phyloP scores from a whole-genome alignment of 257 asterid species.

The Orobanche coerulescens region DNA sequence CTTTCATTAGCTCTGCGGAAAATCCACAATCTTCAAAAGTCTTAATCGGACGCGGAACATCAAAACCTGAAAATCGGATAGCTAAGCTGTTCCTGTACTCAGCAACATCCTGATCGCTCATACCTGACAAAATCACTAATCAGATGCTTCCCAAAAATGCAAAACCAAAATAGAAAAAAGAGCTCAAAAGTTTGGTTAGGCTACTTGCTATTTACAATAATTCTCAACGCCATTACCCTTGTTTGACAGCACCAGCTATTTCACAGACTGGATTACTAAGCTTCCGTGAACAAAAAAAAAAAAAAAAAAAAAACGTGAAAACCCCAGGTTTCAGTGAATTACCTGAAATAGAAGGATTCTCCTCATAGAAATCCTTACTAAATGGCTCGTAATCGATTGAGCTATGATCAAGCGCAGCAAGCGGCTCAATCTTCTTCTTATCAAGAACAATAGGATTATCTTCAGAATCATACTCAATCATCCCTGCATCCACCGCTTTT shows the following conservation, averaged over 20 bases:
- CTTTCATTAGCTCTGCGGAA: constrained; percentile 76
- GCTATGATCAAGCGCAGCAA: constrained; percentile 72
- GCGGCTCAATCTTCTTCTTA: constrained; percentile 88
- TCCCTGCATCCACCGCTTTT: constrained; percentile 92
- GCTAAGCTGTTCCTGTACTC: constrained; percentile 73
- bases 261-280: too few species aligned
- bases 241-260: constrained; percentile 10
- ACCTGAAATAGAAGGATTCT: constrained; percentile 91
- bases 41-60: constrained; percentile 84
- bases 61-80: constrained; percentile 89
- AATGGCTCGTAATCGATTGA: constrained; percentile 71
- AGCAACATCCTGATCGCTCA: constrained; percentile 67
- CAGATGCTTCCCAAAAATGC: constrained; percentile 1
- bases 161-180: not conserved
- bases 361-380: constrained; percentile 89
- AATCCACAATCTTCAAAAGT: constrained; percentile 85
- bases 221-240: constrained; percentile 6
- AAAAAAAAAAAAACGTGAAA: not conserved
- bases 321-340: not conserved
- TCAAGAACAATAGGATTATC: constrained; percentile 83
- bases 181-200: not conserved
- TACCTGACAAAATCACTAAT: constrained; percentile 40
- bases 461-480: constrained; percentile 83
- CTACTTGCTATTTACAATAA: not conserved
- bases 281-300: not conserved